phyloP scores from a whole-genome alignment of 495 filamentous ascomycete genomes.

The Cercophora samala region DNA sequence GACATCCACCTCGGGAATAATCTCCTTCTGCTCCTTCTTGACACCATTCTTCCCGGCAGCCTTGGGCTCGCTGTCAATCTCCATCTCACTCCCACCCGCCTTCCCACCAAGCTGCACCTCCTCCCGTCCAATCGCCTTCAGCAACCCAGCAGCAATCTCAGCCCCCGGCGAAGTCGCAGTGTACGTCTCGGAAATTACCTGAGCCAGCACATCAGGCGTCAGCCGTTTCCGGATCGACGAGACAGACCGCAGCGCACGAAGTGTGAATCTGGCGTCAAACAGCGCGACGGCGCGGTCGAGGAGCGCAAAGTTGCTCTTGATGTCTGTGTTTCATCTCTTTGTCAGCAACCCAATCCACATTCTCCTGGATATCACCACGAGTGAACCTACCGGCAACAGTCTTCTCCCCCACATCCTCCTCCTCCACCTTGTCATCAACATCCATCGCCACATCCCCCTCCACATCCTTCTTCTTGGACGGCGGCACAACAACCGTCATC shows the following conservation, averaged over 20 bases:
- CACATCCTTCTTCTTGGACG: slow-evolving; percentile 66
- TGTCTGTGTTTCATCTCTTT: too few species aligned
- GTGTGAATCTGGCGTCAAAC: slow-evolving; percentile 92
- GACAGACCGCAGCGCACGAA: slow-evolving; percentile 89
- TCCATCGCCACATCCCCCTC: slow-evolving; percentile 73
- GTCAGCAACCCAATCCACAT: too few species aligned
- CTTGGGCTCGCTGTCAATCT: slow-evolving; percentile 65
- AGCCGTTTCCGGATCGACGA: slow-evolving; percentile 91
- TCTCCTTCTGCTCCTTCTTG: slow-evolving; percentile 65
- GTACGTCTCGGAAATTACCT: slow-evolving; percentile 79
- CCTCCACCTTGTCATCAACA: slow-evolving; percentile 54
- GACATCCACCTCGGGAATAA: slow-evolving; percentile 84
- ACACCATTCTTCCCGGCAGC: slow-evolving; percentile 43
- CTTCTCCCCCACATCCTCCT: slow-evolving; percentile 62
- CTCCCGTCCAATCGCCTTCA: slow-evolving; percentile 63
- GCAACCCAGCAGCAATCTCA: slow-evolving; percentile 62
- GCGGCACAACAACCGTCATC: slow-evolving; percentile 85
- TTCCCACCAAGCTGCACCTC: slow-evolving; percentile 56
- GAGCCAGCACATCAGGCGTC: slow-evolving; percentile 71
- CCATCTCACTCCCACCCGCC: slow-evolving; percentile 61
- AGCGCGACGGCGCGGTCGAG: slow-evolving; percentile 88
- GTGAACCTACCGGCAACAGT: slow-evolving; percentile 46
- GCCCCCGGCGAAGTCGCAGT: slow-evolving; percentile 53
- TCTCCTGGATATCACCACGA: slow-evolving; percentile 12
- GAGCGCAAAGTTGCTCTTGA: slow-evolving; percentile 87